A percentile compares a stretch with the other conserved stretches of the same genome.
phyloP scores from a whole-genome alignment of 495 filamentous ascomycete species.

The Aspergillus cavernicola region DNA sequence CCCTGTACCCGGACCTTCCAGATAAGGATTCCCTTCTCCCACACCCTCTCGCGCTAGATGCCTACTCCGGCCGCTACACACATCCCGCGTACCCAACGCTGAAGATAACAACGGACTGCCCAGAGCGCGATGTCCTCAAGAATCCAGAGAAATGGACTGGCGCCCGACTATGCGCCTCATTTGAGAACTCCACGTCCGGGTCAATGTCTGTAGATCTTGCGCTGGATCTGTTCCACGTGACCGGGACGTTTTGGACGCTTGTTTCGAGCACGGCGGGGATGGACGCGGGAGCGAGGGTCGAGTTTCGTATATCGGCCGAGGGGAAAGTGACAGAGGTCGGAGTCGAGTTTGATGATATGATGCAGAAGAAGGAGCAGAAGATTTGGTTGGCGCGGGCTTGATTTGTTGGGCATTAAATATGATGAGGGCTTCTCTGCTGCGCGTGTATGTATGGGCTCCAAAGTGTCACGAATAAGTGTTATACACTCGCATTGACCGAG shows the following conservation, averaged over 20 bases:
- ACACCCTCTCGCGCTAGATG: neutral
- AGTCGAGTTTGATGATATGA: neutral
- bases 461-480: too few relatives aligned
- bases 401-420: too few relatives aligned
- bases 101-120: neutral
- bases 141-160: neutral
- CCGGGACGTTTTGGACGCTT: neutral
- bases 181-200: neutral
- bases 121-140: neutral
- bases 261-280: neutral
- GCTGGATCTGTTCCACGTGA: constrained; percentile 1
- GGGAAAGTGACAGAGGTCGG: neutral
- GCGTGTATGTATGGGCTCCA: too few relatives aligned
- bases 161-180: neutral
- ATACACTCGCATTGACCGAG: too few relatives aligned
- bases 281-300: neutral
- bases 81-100: constrained; percentile 4
- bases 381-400: too few relatives aligned
- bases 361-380: constrained; percentile 1
- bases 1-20: neutral
- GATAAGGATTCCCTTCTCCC: neutral
- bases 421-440: too few relatives aligned
- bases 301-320: neutral
- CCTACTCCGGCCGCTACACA: neutral
- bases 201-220: too few relatives aligned